phyloP scores from a whole-genome alignment of 169 alveolate genomes.

The Eimeria acervulina region DNA sequence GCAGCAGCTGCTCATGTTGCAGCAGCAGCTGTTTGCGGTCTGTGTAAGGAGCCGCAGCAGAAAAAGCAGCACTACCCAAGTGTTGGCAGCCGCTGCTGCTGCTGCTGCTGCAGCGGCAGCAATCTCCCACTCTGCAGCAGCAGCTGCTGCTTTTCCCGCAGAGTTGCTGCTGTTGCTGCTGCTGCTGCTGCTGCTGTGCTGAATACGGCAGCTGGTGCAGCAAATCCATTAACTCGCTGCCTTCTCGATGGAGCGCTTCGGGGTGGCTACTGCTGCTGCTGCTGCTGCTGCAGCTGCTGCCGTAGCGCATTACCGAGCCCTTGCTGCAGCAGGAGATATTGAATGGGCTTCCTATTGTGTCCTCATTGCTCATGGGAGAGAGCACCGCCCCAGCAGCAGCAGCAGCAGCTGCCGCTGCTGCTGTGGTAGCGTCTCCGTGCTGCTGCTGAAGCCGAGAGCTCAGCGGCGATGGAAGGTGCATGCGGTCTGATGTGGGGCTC shows the following conservation, averaged over 20 bases:
- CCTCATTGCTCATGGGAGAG: conserved; percentile 41
- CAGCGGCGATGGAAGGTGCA: conserved; percentile 9
- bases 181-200: conserved; percentile 38
- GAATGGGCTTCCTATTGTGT: background rate
- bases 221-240: background rate
- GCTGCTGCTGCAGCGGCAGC: conserved; percentile 14
- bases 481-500: conserved; percentile 30
- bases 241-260: background rate
- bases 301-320: background rate
- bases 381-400: conserved; percentile 66
- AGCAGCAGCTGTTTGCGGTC: conserved; percentile 39
- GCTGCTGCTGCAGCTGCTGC: conserved; percentile 40
- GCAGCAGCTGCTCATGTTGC: conserved; percentile 40
- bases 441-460: conserved; percentile 12
- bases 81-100: conserved; percentile 49
- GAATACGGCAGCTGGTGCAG: conserved; percentile 8
- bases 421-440: conserved; percentile 50
- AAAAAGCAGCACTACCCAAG: background rate
- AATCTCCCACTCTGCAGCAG: conserved; percentile 29
- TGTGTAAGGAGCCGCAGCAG: conserved; percentile 21
- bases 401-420: conserved; percentile 59
- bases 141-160: conserved; percentile 12
- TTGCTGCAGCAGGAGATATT: background rate
- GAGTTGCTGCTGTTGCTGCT: conserved; percentile 46
- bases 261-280: conserved; percentile 42